These are phyloP conservation scores for Diplodia corticola DNA, from an alignment of 2,329 filamentous ascomycete species.

Conservation along the genomic window DNA sequence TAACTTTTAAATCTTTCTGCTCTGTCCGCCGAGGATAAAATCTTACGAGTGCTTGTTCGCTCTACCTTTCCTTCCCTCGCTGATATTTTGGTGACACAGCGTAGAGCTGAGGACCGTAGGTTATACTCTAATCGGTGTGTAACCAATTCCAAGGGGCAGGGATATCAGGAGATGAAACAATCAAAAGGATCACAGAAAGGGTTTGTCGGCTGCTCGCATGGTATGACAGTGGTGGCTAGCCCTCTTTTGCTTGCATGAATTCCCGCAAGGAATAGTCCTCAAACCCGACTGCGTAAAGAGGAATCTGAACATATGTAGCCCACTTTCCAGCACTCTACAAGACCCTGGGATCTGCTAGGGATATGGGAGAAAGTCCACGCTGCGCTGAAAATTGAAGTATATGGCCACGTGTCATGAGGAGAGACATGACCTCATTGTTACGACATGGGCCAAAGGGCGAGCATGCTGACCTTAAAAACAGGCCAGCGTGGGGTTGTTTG, in stretches of 20 bases:
- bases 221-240: too few relatives aligned
- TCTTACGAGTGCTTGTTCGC: conserved; percentile 1
- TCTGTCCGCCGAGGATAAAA: neutral
- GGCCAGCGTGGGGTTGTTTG: neutral
- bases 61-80: neutral
- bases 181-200: too few relatives aligned
- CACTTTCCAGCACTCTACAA: too few relatives aligned
- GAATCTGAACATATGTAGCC: too few relatives aligned
- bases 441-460: neutral
- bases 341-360: too few relatives aligned
- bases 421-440: neutral
- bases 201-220: too few relatives aligned
- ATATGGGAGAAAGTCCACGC: neutral
- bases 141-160: too few relatives aligned
- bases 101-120: neutral
- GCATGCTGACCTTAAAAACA: neutral
- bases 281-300: too few relatives aligned
- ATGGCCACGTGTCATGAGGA: neutral
- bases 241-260: too few relatives aligned
- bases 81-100: neutral
- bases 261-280: too few relatives aligned
- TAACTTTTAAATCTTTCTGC: conserved; percentile 1
- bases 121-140: too few relatives aligned
- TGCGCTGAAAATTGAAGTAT: neutral
- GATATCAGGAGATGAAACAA: too few relatives aligned